Conservation (phyloP, 805 yeast genomes). For the Myxozyma nipponensis region DNA sequence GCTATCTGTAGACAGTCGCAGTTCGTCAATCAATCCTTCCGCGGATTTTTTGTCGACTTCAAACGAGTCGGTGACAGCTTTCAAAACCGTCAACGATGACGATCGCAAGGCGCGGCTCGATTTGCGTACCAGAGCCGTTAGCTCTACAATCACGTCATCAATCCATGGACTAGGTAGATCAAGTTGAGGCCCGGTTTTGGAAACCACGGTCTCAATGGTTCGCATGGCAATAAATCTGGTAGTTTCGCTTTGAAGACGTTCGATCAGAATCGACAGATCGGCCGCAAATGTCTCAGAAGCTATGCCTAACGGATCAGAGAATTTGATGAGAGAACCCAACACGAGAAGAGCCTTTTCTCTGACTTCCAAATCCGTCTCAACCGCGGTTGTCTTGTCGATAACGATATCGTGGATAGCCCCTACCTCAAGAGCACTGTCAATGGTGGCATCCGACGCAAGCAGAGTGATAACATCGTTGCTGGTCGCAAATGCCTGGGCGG, state of each 20-base stretch:
- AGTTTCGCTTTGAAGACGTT: constrained; percentile 39
- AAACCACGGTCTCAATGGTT: constrained; percentile 32
- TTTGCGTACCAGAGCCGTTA: constrained; percentile 27
- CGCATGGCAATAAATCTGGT: constrained; percentile 36
- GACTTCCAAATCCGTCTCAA: constrained; percentile 40
- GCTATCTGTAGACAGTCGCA: constrained; percentile 3
- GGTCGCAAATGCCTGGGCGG: constrained; percentile 37
- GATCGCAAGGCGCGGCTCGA: constrained; percentile 30
- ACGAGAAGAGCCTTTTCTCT: constrained; percentile 40
- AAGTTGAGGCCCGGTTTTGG: constrained; percentile 20
- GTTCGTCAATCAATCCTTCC: constrained; percentile 15
- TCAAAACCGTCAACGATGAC: constrained; percentile 29
- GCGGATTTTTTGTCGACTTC: constrained; percentile 6
- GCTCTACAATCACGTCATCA: constrained; percentile 18
- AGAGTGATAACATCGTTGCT: constrained; percentile 31
- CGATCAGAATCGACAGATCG: constrained; percentile 37
- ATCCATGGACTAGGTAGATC: constrained; percentile 29
- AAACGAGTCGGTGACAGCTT: constrained; percentile 3
- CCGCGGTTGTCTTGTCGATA: constrained; percentile 36
- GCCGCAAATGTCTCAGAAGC: constrained; percentile 31
- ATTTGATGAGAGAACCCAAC: constrained; percentile 32
- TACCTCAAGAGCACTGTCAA: constrained; percentile 5
- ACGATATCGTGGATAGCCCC: constrained; percentile 35
- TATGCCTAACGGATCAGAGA: not conserved
- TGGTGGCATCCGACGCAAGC: constrained; percentile 3